phyloP scores from a whole-genome alignment of 2,329 filamentous ascomycete species.

The Stemphylium lycopersici region DNA sequence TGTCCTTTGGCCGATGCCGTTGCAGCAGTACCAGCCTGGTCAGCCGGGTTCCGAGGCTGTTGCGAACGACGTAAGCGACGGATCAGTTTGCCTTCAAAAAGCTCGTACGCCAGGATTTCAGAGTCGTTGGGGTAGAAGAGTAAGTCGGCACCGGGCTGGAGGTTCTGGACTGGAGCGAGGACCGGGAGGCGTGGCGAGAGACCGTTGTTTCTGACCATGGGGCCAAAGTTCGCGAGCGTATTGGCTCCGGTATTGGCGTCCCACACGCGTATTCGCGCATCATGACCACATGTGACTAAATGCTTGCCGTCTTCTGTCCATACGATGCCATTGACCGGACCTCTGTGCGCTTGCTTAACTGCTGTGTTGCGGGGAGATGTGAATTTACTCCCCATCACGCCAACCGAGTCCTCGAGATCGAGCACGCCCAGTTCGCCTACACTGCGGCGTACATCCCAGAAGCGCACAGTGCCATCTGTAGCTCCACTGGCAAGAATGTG shows the following conservation, averaged over 20 bases:
- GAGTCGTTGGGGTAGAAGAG: slow-evolving; percentile 79
- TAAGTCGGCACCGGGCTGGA: slow-evolving; percentile 64
- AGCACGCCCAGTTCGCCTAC: slow-evolving; percentile 77
- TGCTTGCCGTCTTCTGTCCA: slow-evolving; percentile 83
- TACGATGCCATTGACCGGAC: slow-evolving; percentile 80
- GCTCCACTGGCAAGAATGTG: slow-evolving; percentile 83
- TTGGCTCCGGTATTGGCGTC: slow-evolving; percentile 80
- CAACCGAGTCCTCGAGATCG: slow-evolving; percentile 82
- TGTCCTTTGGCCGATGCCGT: slow-evolving; percentile 45
- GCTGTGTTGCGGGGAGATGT: slow-evolving; percentile 46
- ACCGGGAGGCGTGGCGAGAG: slow-evolving; percentile 51
- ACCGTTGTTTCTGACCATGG: slow-evolving; percentile 73
- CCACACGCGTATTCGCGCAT: slow-evolving; percentile 87
- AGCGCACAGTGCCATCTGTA: slow-evolving; percentile 79
- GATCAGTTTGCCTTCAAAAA: slow-evolving; percentile 76
- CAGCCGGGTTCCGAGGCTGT: slow-evolving; percentile 37
- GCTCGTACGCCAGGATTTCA: slow-evolving; percentile 78
- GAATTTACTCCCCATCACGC: slow-evolving; percentile 59
- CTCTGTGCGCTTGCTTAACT: slow-evolving; percentile 69
- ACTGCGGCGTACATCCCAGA: slow-evolving; percentile 87
- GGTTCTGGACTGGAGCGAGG: slow-evolving; percentile 66
- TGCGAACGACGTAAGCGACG: slow-evolving; percentile 72
- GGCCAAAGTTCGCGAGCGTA: slow-evolving; percentile 86
- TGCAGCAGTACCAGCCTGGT: neutral
- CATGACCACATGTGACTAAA: slow-evolving; percentile 81